A percentile compares a stretch with the other conserved stretches of the same genome.
Conservation (phyloP, 2,329 filamentous ascomycete species). For the Arthrobotrys sinensis region DNA sequence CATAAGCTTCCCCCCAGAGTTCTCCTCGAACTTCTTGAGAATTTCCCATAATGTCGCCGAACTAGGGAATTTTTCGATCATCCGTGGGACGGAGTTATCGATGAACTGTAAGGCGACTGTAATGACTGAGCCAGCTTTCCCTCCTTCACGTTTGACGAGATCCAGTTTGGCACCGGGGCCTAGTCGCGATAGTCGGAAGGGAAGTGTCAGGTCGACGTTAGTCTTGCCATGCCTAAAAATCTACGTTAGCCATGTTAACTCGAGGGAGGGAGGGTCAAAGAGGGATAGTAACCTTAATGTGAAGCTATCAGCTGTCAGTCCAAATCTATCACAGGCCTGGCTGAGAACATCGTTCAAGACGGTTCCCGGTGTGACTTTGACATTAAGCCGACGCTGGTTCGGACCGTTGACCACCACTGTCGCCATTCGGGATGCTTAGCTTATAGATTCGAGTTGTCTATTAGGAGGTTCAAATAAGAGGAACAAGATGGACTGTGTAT, state of each 20-base stretch:
- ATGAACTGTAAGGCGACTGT: conserved; percentile 84
- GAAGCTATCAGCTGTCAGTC: conserved; percentile 80
- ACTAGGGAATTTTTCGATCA: conserved; percentile 89
- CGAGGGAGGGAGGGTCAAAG: background rate
- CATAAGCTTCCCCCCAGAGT: conserved; percentile 74
- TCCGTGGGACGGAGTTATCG: conserved; percentile 76
- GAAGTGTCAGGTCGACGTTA: conserved; percentile 84
- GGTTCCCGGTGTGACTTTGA: conserved; percentile 87
- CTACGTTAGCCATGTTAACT: background rate
- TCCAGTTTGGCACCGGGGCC: conserved; percentile 90
- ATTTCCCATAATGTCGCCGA: conserved; percentile 91
- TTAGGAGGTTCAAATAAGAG: background rate
- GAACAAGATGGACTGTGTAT: background rate
- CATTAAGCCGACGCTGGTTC: conserved; percentile 80
- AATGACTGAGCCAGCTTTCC: conserved; percentile 87
- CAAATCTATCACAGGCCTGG: conserved; percentile 88
- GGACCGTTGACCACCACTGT: conserved; percentile 56
- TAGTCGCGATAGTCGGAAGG: conserved; percentile 86
- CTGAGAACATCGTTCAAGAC: conserved; percentile 87
- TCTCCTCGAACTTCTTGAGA: conserved; percentile 89
- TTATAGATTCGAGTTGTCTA: background rate
- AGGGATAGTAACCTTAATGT: conserved; percentile 7
- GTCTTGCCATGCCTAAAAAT: conserved; percentile 82
- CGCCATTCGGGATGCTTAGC: conserved; percentile 26
- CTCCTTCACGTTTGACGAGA: conserved; percentile 74